Conservation (phyloP, 495 filamentous ascomycete species). For the Margaritispora aquatica region DNA sequence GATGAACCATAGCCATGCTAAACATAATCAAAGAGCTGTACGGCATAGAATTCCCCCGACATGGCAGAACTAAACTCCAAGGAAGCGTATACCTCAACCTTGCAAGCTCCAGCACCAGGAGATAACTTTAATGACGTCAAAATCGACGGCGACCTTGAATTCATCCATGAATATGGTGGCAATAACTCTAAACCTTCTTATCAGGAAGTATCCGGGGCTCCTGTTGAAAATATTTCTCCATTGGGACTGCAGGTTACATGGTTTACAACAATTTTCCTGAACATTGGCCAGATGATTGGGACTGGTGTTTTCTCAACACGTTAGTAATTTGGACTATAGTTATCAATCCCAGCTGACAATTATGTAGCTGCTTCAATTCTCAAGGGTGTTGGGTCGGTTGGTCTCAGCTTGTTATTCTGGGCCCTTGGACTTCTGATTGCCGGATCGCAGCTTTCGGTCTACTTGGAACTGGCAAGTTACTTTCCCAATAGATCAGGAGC, state of each 20-base stretch:
- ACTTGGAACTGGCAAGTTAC: slow-evolving; percentile 54
- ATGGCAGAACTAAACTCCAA: neutral
- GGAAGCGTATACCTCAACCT: neutral
- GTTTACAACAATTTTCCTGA: slow-evolving; percentile 52
- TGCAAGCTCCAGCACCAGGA: neutral
- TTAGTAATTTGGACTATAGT: slow-evolving; percentile 26
- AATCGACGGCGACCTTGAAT: neutral
- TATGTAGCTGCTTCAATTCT: slow-evolving; percentile 47
- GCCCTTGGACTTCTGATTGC: slow-evolving; percentile 50
- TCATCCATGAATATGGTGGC: slow-evolving; percentile 28
- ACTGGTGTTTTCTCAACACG: slow-evolving; percentile 62
- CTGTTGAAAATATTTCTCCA: slow-evolving; percentile 51
- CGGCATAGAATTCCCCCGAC: neutral
- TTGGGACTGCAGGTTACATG: slow-evolving; percentile 53
- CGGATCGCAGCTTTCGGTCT: slow-evolving; percentile 42
- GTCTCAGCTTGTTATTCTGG: slow-evolving; percentile 56
- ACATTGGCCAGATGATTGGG: slow-evolving; percentile 60
- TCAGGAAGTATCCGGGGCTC: slow-evolving; percentile 58
- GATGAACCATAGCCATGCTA: neutral
- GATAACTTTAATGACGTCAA: slow-evolving; percentile 4
- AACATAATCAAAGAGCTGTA: neutral
- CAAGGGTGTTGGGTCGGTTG: slow-evolving; percentile 49
- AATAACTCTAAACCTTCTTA: slow-evolving; percentile 51
- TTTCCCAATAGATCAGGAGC: slow-evolving; percentile 61
- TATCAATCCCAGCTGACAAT: neutral